Conservation (phyloP, 2,329 filamentous ascomycete species). For the Leptographium galeiforme region DNA sequence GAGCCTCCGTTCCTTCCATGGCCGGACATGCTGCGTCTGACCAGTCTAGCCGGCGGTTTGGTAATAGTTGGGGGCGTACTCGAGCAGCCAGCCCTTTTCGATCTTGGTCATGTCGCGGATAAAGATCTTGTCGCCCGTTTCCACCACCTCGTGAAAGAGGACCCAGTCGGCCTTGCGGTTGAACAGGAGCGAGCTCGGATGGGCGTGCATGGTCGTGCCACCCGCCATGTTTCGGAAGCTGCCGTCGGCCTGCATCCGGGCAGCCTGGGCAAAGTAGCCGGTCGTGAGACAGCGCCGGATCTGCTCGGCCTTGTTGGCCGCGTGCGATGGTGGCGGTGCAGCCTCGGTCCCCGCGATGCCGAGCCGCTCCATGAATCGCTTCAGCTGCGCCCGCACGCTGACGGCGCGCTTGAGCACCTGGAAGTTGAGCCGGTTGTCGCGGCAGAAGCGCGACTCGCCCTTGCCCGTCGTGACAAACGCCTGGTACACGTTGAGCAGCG, state of each 20-base stretch:
- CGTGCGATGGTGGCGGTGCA: constrained; percentile 9
- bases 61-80: constrained; percentile 80
- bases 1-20: too few relatives aligned
- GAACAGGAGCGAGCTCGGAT: constrained; percentile 90
- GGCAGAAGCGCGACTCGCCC: constrained; percentile 77
- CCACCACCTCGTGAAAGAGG: constrained; percentile 84
- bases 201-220: constrained; percentile 64
- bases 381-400: constrained; percentile 75
- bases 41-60: constrained; percentile 12
- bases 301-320: constrained; percentile 43
- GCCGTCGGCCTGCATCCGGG: constrained; percentile 86
- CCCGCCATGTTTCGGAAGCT: constrained; percentile 79
- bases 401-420: constrained; percentile 71
- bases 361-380: constrained; percentile 76
- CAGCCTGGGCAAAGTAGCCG: constrained; percentile 87
- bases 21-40: too few relatives aligned
- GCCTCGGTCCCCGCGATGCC: constrained; percentile 52
- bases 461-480: constrained; percentile 72
- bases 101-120: constrained; percentile 90
- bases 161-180: constrained; percentile 96
- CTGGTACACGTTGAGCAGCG: constrained; percentile 85
- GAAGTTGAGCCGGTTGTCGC: constrained; percentile 76
- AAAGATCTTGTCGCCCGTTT: constrained; percentile 77
- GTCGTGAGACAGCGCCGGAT: constrained; percentile 76
- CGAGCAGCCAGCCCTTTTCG: constrained; percentile 80